A percentile compares a stretch with the other conserved stretches of the same genome.
These are phyloP conservation scores for Casuarina equisetifolia DNA, from an alignment of 306 rosid genomes.

Conservation along the genomic window DNA sequence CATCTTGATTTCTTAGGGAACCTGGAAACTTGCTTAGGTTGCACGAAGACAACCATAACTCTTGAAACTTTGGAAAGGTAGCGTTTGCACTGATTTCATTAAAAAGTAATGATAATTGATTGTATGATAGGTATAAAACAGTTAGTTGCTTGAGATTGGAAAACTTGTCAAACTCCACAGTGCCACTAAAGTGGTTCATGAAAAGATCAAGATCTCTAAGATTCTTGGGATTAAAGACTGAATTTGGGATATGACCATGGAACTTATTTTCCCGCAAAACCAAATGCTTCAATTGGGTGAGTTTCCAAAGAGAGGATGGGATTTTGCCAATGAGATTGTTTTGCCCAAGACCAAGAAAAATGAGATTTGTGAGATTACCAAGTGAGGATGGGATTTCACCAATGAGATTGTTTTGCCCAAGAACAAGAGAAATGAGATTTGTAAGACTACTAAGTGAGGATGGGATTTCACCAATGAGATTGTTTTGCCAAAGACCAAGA, in stretches of 20 bases:
- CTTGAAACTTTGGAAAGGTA: neutral
- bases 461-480: too few species aligned
- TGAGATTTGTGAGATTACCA: too few species aligned
- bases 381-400: too few species aligned
- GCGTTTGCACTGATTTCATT: neutral
- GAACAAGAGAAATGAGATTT: too few species aligned
- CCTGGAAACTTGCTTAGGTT: neutral
- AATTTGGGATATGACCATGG: neutral
- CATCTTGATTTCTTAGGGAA: neutral
- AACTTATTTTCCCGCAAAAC: neutral
- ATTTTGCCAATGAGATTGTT: neutral
- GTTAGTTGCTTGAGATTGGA: neutral
- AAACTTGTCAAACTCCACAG: neutral
- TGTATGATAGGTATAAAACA: neutral
- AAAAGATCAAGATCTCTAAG: neutral
- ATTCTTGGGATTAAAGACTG: neutral
- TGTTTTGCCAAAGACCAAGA: too few species aligned
- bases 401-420: too few species aligned
- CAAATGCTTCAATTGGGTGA: neutral
- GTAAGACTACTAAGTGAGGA: too few species aligned
- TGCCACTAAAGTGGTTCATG: neutral
- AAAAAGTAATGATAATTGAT: neutral
- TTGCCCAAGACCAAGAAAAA: rapidly evolving
- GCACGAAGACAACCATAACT: neutral
- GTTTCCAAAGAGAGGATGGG: neutral